Evolutionary conservation across 2,329 filamentous ascomycete species (phyloP).

Genomic region (Dothistroma pini): DNA sequence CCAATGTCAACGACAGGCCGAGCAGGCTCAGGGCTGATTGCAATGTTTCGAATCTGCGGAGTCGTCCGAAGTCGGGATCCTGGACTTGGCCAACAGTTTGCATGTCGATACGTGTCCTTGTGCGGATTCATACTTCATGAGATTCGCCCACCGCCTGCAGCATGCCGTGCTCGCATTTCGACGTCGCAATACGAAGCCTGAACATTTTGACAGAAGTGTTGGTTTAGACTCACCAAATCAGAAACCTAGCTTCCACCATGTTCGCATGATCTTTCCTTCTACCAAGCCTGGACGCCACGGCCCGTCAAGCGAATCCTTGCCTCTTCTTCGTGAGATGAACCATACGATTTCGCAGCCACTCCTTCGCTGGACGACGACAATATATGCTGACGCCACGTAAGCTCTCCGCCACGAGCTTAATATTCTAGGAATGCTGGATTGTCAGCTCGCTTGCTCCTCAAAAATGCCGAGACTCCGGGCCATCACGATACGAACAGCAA

Average conservation of each 20-base stretch:
- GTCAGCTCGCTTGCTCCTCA: neutral
- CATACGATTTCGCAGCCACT: neutral
- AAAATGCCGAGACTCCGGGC: neutral
- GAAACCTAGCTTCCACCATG: neutral
- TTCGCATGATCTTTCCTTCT: conserved; percentile 5
- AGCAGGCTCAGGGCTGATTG: neutral
- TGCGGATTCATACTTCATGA: too few relatives aligned
- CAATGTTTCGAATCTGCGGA: neutral
- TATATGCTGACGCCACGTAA: conserved; percentile 1
- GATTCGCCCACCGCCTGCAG: neutral
- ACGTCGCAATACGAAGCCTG: neutral
- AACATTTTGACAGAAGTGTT: neutral
- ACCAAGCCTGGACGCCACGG: conserved; percentile 1
- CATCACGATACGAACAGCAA: neutral
- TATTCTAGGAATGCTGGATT: neutral
- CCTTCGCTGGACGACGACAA: neutral
- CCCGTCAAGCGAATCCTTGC: conserved; percentile 2
- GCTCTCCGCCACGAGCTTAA: neutral
- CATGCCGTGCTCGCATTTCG: neutral
- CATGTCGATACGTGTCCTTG: neutral
- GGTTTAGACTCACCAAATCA: neutral
- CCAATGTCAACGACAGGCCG: neutral
- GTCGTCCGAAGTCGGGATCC: neutral
- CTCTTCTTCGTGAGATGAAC: neutral
- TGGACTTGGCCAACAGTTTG: neutral